phyloP scores from a whole-genome alignment of 306 rosid species.

The Quercus alba region DNA sequence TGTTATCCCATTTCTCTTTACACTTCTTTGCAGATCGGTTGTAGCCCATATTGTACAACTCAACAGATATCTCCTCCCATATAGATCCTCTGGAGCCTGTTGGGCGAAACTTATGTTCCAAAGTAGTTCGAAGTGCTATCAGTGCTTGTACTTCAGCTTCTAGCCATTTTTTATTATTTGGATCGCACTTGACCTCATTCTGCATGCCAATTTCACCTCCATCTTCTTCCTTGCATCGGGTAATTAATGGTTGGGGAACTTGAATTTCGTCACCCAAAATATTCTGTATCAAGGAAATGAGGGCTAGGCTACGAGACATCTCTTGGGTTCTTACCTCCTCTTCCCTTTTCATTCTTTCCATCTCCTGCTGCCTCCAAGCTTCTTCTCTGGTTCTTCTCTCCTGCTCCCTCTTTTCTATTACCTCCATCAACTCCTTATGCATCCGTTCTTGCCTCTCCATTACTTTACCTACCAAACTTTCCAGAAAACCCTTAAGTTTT shows the following conservation, averaged over 20 bases:
- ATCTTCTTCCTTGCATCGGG: slow-evolving; percentile 32
- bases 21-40: slow-evolving; percentile 67
- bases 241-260: slow-evolving; percentile 39
- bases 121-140: slow-evolving; percentile 47
- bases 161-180: slow-evolving; percentile 62
- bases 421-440: slow-evolving; percentile 64
- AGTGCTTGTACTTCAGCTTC: slow-evolving; percentile 70
- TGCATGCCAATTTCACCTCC: slow-evolving; percentile 28
- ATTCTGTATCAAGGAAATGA: slow-evolving; percentile 60
- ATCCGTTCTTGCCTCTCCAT: slow-evolving; percentile 82
- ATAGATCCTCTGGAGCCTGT: slow-evolving; percentile 47
- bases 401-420: slow-evolving; percentile 62
- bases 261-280: slow-evolving; percentile 46
- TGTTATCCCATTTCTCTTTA: slow-evolving; percentile 88
- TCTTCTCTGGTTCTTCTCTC: slow-evolving; percentile 75
- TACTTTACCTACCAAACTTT: slow-evolving; percentile 53
- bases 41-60: slow-evolving; percentile 53
- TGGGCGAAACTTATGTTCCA: slow-evolving; percentile 46
- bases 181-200: slow-evolving; percentile 31
- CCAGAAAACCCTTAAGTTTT: slow-evolving; percentile 50
- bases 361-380: slow-evolving; percentile 73
- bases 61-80: slow-evolving; percentile 80
- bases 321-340: slow-evolving; percentile 68
- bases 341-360: slow-evolving; percentile 55
- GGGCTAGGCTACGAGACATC: slow-evolving; percentile 59